Evolutionary conservation across 495 filamentous ascomycete species (phyloP), one percentile per base, ranked within the genome.

Genomic region (Podospora pseudopauciseta): DNA sequence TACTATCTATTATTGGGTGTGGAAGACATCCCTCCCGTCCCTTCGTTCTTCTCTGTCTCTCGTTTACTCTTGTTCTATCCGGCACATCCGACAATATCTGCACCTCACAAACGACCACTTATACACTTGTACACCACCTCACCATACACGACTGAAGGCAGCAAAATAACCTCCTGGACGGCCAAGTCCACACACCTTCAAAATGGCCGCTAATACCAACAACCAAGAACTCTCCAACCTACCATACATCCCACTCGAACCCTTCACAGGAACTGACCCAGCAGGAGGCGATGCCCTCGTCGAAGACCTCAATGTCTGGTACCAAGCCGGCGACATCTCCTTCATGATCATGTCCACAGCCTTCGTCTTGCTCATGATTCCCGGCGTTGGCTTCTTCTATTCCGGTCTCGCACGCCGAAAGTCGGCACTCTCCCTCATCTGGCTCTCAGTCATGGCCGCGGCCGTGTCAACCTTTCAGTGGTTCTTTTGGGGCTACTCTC

Each of bases 401-500:
- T 97, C 93, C 1, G 94, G 94, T 67, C 91, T 97, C 32, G 94
- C 94, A 20, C 89, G 94, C 67, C 85, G 94, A 76, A 98, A 97
- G 82, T 96, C 92, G 0, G 94, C 94, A 13, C 85, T 98, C 53
- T 96, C 92, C 5, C 82, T 97, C 69, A 92, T 98, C 79, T 97
- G 94, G 94, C 88, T 97, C 28, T 96, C 93, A 26, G 85, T 97
- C 75, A 97, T 97, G 92, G 89, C 92, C 20, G 87, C 90, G 23
- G 94, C 91, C 23, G 90, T 98, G 59, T 89, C 93, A 11, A 90
- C 88, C 23, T 96, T 98, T 80, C 93, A 97, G 79, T 98, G 94
- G 94, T 98, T 97, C 84, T 96, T 97, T 85, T 97, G 94, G 94
- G 94, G 94, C 39, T 97, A 94, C 77, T 96, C 92, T 4, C 82